Evolutionary conservation across 345 rosid species (phyloP).

Genomic region (Alliaria petiolata): DNA sequence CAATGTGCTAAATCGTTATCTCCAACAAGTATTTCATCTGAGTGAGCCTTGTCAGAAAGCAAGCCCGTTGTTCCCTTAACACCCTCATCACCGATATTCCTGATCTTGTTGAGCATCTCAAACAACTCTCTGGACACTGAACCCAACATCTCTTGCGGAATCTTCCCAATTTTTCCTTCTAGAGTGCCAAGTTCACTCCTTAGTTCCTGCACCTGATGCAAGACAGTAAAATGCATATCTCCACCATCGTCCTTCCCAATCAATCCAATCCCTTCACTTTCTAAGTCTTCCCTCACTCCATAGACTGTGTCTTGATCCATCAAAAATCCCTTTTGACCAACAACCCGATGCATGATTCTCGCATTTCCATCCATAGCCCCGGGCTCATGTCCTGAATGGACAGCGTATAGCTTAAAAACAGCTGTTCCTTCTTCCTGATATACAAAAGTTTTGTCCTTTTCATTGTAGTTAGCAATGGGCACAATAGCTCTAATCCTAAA

Average conservation of each 20-base stretch:
- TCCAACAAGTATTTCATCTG: slow-evolving; percentile 70
- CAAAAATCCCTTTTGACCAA: slow-evolving; percentile 78
- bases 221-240: slow-evolving; percentile 55
- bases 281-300: slow-evolving; percentile 84
- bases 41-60: slow-evolving; percentile 51
- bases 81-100: slow-evolving; percentile 69
- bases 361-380: slow-evolving; percentile 98
- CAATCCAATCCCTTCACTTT: slow-evolving; percentile 59
- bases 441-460: slow-evolving; percentile 90
- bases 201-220: slow-evolving; percentile 85
- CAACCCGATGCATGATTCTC: slow-evolving; percentile 93
- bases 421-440: slow-evolving; percentile 97
- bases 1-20: slow-evolving; percentile 85
- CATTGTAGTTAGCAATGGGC: slow-evolving; percentile 89
- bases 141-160: slow-evolving; percentile 57
- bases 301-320: slow-evolving; percentile 77
- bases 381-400: slow-evolving; percentile 98
- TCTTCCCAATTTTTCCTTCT: slow-evolving; percentile 67
- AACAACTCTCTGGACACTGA: slow-evolving; percentile 72
- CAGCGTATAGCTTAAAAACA: slow-evolving; percentile 86
- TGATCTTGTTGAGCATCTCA: slow-evolving; percentile 64
- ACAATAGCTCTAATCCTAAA: slow-evolving; percentile 97
- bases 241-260: slow-evolving; percentile 63
- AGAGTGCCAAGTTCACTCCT: slow-evolving; percentile 60
- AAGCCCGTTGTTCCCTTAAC: slow-evolving; percentile 50